Conservation (phyloP, 306 rosid species). For the Pterocarpus macrocarpus region DNA sequence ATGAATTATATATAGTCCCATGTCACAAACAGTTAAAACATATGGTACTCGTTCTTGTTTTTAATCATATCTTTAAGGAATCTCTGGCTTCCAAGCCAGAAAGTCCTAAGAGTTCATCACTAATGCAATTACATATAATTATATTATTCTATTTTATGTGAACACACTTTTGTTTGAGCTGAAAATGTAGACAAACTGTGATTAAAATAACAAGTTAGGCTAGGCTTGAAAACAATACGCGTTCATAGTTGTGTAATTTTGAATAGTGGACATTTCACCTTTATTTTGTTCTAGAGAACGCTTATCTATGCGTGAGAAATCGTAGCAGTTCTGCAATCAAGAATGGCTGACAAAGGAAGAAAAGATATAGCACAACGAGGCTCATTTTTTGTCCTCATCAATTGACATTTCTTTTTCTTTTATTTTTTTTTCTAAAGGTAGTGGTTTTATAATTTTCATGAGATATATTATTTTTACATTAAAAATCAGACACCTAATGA, state of each 20-base stretch:
- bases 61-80: slow-evolving; percentile 15
- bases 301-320: neutral
- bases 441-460: too few species aligned
- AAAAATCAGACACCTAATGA: too few species aligned
- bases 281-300: slow-evolving; percentile 1
- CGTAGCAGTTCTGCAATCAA: neutral
- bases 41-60: neutral
- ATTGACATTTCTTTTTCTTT: neutral
- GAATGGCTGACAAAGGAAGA: neutral
- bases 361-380: neutral
- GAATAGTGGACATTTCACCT: slow-evolving; percentile 1
- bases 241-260: slow-evolving; percentile 21
- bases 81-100: neutral
- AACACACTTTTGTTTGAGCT: slow-evolving; percentile 1
- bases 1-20: slow-evolving; percentile 7
- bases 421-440: too few species aligned
- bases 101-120: slow-evolving; percentile 7
- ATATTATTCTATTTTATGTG: slow-evolving; percentile 21
- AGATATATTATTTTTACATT: too few species aligned
- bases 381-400: neutral
- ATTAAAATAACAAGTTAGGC: slow-evolving; percentile 12
- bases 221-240: neutral
- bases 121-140: neutral
- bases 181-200: neutral
- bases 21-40: slow-evolving; percentile 4